A percentile compares a stretch with the other conserved stretches of the same genome.
Evolutionary conservation across 75 land plant genomes (phyloP).

Genomic region (Adiantum capillusveneris): DNA sequence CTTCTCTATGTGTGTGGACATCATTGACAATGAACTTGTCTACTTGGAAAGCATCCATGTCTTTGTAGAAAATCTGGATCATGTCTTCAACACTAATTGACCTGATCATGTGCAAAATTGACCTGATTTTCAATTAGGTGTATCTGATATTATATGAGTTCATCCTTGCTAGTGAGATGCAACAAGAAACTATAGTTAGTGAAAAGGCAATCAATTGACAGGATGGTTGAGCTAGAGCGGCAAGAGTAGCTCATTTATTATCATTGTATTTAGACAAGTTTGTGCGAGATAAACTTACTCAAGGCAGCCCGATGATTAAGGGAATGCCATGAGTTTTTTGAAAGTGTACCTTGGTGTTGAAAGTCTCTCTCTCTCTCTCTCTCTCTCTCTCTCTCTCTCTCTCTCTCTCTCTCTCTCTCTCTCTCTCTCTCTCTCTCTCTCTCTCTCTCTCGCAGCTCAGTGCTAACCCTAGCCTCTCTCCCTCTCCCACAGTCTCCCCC

Average conservation of each 20-base stretch:
- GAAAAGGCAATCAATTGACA: constrained; percentile 90
- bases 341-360: no score
- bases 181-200: constrained; percentile 60
- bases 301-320: no score
- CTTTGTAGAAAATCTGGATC: constrained; percentile 96
- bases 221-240: constrained; percentile 95
- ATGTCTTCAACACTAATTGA: constrained; percentile 99
- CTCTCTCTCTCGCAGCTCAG: no score
- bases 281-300: no score
- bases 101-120: constrained; percentile 97
- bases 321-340: no score
- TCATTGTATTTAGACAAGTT: no score
- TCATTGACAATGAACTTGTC: constrained; percentile 93
- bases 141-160: constrained; percentile 91
- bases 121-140: constrained; percentile 97
- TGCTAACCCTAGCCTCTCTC: no score
- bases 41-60: constrained; percentile 94
- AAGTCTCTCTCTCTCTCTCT: no score
- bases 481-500: no score
- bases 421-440: no score
- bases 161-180: constrained; percentile 92
- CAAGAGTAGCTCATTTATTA: constrained; percentile 62
- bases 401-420: no score
- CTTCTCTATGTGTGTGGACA: constrained; percentile 95
- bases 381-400: no score